Conservation (phyloP, 345 rosid genomes). For the Eucalyptus regnans region DNA sequence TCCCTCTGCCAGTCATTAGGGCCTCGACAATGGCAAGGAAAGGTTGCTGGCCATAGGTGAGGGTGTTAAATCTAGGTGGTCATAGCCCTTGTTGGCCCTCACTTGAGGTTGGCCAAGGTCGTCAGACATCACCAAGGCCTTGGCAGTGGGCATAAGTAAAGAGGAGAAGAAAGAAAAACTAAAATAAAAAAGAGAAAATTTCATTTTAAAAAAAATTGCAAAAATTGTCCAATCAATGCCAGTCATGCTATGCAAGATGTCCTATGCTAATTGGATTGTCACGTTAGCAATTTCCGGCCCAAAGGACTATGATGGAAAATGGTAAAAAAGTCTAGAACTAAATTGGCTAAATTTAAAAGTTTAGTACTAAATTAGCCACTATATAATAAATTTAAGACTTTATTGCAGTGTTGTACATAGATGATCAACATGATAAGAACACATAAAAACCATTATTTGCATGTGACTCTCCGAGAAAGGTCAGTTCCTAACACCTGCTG, state of each 20-base stretch:
- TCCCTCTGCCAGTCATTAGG: rapidly evolving
- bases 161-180: neutral
- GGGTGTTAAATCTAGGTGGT: rapidly evolving
- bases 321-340: rapidly evolving
- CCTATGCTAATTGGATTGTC: rapidly evolving
- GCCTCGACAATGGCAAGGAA: rapidly evolving
- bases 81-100: neutral
- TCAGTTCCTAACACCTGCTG: neutral
- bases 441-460: neutral
- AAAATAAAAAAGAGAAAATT: neutral
- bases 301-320: neutral
- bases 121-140: neutral
- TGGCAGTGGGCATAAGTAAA: rapidly evolving
- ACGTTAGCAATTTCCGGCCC: rapidly evolving
- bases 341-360: neutral
- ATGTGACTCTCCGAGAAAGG: neutral
- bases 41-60: neutral
- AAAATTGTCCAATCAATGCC: neutral
- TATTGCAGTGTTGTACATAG: neutral
- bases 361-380: neutral
- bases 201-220: neutral
- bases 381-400: neutral
- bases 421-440: neutral
- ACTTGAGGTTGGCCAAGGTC: neutral
- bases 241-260: neutral